Percentiles rank a stretch among this genome's conserved stretches.
phyloP scores from a whole-genome alignment of 1,284 basidiomycete genomes.

The Sanghuangporus weigelae region DNA sequence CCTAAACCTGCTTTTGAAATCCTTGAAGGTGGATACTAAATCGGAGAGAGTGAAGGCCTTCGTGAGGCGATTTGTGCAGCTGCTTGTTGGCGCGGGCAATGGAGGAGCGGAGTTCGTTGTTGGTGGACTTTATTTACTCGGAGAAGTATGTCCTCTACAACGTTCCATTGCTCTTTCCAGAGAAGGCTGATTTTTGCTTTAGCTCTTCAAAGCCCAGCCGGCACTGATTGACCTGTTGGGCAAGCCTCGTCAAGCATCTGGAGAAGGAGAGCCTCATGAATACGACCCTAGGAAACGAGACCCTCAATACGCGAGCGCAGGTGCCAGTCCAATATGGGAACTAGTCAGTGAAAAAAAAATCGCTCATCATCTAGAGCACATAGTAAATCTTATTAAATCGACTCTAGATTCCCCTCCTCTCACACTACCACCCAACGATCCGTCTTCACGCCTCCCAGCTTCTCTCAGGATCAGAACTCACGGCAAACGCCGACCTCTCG shows the following conservation, averaged over 20 bases:
- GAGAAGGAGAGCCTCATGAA: constrained; percentile 32
- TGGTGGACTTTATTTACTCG: constrained; percentile 76
- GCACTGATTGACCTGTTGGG: constrained; percentile 68
- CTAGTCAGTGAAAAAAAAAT: constrained; percentile 65
- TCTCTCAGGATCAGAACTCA: constrained; percentile 63
- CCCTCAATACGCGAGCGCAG: constrained; percentile 84
- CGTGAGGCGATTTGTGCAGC: constrained; percentile 83
- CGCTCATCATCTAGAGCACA: neutral
- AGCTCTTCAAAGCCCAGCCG: constrained; percentile 76
- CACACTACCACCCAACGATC: constrained; percentile 91
- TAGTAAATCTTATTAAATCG: neutral
- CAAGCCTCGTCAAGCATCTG: constrained; percentile 25
- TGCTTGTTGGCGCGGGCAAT: constrained; percentile 62
- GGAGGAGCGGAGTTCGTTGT: constrained; percentile 87
- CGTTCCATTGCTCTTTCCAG: neutral
- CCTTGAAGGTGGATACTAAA: constrained; percentile 77
- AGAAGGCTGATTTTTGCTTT: neutral
- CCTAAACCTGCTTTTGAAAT: constrained; percentile 92
- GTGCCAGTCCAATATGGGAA: constrained; percentile 84
- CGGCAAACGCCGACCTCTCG: constrained; percentile 83
- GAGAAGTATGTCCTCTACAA: constrained; percentile 47
- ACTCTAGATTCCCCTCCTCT: constrained; percentile 65
- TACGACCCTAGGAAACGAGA: constrained; percentile 92
- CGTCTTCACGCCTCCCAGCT: constrained; percentile 85
- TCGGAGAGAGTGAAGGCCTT: constrained; percentile 74